These are phyloP conservation scores for Psilocybe cyanescens DNA, from an alignment of 768 basidiomycete genomes.

Conservation along the genomic window DNA sequence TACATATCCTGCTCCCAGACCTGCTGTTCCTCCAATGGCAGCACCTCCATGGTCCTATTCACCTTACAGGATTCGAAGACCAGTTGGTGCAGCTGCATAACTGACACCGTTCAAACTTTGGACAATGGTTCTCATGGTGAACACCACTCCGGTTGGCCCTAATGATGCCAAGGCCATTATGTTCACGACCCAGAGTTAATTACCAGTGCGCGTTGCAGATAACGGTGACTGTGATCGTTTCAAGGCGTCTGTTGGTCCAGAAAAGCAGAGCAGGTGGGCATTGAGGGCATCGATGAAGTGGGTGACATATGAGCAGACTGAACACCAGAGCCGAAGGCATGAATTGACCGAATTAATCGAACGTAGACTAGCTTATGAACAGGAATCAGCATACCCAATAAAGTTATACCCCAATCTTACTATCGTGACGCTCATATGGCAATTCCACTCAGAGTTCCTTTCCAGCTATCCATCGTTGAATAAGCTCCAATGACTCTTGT, in stretches of 20 bases:
- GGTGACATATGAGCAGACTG: not conserved
- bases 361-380: not conserved
- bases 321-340: too few species aligned
- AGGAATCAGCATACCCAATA: not conserved
- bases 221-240: not conserved
- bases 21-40: not conserved
- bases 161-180: not conserved
- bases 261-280: not conserved
- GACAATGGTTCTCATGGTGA: too few species aligned
- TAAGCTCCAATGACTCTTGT: conserved; percentile 50
- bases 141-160: not conserved
- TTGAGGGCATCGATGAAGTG: too few species aligned
- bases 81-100: not conserved
- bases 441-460: not conserved
- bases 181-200: not conserved
- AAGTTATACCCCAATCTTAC: too few species aligned
- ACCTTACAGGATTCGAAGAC: not conserved
- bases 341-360: too few species aligned
- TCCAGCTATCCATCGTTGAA: conserved; percentile 45
- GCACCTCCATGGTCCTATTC: not conserved
- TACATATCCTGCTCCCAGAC: not conserved
- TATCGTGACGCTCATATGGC: too few species aligned
- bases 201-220: not conserved
- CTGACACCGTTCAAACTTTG: too few species aligned
- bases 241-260: not conserved